Conservation (phyloP, 345 rosid species). For the Moricandia arvensis region DNA sequence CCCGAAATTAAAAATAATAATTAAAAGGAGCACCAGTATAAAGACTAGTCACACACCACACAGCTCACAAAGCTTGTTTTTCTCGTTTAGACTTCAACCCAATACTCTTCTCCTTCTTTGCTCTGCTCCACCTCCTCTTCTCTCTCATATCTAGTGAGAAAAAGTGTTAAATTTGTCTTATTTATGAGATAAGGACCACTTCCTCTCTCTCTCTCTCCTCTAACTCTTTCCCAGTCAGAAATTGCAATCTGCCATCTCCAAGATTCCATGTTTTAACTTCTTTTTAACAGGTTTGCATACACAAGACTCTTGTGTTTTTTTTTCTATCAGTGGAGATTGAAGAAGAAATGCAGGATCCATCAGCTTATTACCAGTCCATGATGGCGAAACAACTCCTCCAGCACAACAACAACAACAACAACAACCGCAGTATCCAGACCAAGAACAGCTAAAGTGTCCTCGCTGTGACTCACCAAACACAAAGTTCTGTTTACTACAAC, state of each 20-base stretch:
- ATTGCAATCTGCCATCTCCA: not conserved
- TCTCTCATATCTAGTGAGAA: constrained; percentile 10
- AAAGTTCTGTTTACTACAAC: constrained; percentile 41
- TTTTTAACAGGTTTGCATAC: not conserved
- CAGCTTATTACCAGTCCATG: constrained; percentile 39
- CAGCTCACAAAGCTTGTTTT: constrained; percentile 26
- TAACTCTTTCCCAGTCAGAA: not conserved
- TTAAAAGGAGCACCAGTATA: too few species aligned
- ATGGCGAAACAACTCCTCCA: constrained; percentile 25
- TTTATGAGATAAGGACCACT: constrained; percentile 1
- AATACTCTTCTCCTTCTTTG: constrained; percentile 10
- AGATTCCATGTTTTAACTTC: not conserved
- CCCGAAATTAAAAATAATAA: too few species aligned
- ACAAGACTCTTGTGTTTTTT: not conserved
- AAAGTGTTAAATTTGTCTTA: constrained; percentile 21
- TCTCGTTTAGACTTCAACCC: constrained; percentile 24
- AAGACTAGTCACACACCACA: too few species aligned
- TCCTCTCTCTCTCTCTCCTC: not conserved
- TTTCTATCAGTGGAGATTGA: not conserved
- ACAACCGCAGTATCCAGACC: constrained; percentile 26
- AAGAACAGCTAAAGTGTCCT: constrained; percentile 40
- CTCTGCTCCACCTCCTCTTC: not conserved
- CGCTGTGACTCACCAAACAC: constrained; percentile 41
- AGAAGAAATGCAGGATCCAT: constrained; percentile 40
- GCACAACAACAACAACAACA: not conserved